Conservation (phyloP, 2,329 filamentous ascomycete species). For the Aspergillus sp. region DNA sequence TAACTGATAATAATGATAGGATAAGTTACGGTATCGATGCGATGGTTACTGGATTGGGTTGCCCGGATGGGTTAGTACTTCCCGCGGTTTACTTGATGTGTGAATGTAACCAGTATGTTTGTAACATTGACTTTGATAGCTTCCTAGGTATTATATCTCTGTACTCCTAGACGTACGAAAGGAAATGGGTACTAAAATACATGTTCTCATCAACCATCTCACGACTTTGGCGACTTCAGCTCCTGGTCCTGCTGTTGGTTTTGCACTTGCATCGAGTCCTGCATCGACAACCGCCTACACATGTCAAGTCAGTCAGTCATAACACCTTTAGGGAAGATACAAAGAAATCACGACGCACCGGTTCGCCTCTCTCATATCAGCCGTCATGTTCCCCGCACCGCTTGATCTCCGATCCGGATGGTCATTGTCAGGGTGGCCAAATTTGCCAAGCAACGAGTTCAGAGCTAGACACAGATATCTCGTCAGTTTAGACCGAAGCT, state of each 20-base stretch:
- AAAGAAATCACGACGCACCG: not conserved
- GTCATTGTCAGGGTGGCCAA: slow-evolving; percentile 13
- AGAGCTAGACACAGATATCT: slow-evolving; percentile 45
- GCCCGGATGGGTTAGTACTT: slow-evolving; percentile 19
- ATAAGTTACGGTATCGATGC: not conserved
- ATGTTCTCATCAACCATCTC: too few relatives aligned
- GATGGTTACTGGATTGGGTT: slow-evolving; percentile 16
- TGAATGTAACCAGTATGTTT: not conserved
- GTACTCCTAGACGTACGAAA: too few relatives aligned
- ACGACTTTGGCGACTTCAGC: too few relatives aligned
- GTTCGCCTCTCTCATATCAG: slow-evolving; percentile 41
- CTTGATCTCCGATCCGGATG: slow-evolving; percentile 15
- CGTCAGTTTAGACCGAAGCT: not conserved
- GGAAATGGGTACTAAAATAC: too few relatives aligned
- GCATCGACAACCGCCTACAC: not conserved
- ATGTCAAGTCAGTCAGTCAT: not conserved
- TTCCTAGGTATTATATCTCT: too few relatives aligned
- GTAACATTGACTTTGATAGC: too few relatives aligned
- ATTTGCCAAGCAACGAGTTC: slow-evolving; percentile 53
- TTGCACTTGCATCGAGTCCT: not conserved
- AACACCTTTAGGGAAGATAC: not conserved
- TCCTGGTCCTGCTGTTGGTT: not conserved
- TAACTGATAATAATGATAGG: not conserved
- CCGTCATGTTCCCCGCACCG: slow-evolving; percentile 19
- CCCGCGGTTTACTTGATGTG: not conserved